These are phyloP conservation scores for Hypoxylon sp. DNA, from an alignment of 2,329 filamentous ascomycete genomes.

Conservation along the genomic window DNA sequence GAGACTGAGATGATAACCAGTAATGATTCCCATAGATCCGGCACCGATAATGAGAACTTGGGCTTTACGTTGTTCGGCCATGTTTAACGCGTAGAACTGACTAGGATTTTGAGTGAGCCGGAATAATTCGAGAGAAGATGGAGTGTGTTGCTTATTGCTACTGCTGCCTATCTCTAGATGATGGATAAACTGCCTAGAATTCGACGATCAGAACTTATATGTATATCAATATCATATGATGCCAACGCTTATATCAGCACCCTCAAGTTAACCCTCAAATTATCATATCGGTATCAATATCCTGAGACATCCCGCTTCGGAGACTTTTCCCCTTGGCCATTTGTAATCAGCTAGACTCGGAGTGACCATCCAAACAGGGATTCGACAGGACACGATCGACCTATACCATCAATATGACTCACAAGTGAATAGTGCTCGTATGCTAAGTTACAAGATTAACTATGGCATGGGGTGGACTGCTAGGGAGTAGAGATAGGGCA, in stretches of 20 bases:
- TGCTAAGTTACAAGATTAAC: no score
- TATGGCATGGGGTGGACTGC: no score
- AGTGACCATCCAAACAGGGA: neutral
- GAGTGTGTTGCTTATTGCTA: neutral
- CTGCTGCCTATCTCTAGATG: neutral
- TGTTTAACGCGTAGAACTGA: conserved; percentile 4
- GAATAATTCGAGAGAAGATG: neutral
- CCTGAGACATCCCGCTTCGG: conserved; percentile 4
- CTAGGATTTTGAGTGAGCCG: neutral
- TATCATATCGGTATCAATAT: neutral
- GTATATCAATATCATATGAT: neutral
- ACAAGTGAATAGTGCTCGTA: no score
- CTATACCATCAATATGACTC: conserved; percentile 4
- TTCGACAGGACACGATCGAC: neutral
- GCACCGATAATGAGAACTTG: conserved; percentile 36
- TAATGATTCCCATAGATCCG: conserved; percentile 32
- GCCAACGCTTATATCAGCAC: neutral
- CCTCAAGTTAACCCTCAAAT: neutral
- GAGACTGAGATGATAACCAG: conserved; percentile 28
- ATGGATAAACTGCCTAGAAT: neutral
- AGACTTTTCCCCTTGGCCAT: conserved; percentile 5
- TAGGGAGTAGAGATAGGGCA: no score
- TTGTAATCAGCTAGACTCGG: neutral
- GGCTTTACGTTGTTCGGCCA: conserved; percentile 19
- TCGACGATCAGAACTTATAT: conserved; percentile 4